Evolutionary conservation across 495 filamentous ascomycete species (phyloP), one percentile per base, ranked within the genome.

Genomic region (Corynascus novoguineensis): DNA sequence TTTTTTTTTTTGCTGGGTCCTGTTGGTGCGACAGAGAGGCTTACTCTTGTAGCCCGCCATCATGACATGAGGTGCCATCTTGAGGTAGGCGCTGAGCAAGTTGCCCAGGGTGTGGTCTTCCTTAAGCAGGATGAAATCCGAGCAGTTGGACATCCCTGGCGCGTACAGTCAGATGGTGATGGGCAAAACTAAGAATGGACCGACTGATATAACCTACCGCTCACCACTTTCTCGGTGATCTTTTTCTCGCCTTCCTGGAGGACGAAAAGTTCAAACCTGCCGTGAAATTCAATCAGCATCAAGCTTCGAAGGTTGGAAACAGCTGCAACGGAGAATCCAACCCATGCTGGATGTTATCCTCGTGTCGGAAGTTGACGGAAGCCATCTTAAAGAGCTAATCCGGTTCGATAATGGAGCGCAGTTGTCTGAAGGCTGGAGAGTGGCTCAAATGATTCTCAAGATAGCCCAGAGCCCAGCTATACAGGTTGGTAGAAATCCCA

Each of bases 81-180:
- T 79, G 44, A 97, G 87, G 58, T 89, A 87, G 51, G 85, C 81
- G 54, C 84, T 82, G 40, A 99, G 81, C 57, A 97, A 79, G 68
- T 97, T 97, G 56, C 84, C 93, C 42, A 99, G 80, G 1, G 95
- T 97, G 72, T 97, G 93, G 68, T 99, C 95, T 68, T 99, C 95
- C 72, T 96, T 97, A 69, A 89, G 85, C 74, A 99, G 86, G 51
- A 85, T 86, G 76, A 99, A 97, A 68, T 95, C 86, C 17, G 90
- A 86, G 62, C 83, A 78, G 76, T 95, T 81, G 63, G 92, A 77
- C 81, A 85, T 87, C 59, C 92, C 92, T 95, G 50, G 37, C 14
- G 38, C 25, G 70, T 53, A 49, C 41, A 28, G 19, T 59, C 53
- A 48, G 21, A 12, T n/a, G 31, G 9, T 50, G 25, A 28, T 40